These are phyloP conservation scores for Leccinum pallidistipes DNA, from an alignment of 1,284 basidiomycete genomes.

Conservation along the genomic window DNA sequence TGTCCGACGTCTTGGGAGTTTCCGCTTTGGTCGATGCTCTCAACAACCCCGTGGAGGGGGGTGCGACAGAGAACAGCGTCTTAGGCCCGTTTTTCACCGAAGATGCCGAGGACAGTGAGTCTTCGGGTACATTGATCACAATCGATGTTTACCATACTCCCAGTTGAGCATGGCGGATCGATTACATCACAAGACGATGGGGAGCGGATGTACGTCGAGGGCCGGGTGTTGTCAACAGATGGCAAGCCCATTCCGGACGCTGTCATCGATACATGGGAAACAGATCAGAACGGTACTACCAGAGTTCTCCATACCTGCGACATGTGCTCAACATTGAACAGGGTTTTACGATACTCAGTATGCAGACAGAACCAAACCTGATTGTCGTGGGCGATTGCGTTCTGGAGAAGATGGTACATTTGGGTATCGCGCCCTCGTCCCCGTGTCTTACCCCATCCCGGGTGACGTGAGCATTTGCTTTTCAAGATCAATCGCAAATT, in stretches of 20 bases:
- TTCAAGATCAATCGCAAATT: neutral
- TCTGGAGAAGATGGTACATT: slow-evolving; percentile 67
- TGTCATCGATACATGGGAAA: slow-evolving; percentile 84
- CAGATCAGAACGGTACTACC: slow-evolving; percentile 53
- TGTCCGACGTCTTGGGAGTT: slow-evolving; percentile 78
- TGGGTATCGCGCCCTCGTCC: slow-evolving; percentile 76
- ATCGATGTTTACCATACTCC: neutral
- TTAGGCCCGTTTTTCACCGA: slow-evolving; percentile 86
- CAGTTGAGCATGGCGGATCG: slow-evolving; percentile 58
- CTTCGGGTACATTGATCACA: neutral
- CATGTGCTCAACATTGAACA: slow-evolving; percentile 15
- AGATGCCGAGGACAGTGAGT: slow-evolving; percentile 71
- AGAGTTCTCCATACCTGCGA: neutral
- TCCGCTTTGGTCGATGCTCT: slow-evolving; percentile 77
- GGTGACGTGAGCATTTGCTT: slow-evolving; percentile 52
- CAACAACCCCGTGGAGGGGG: slow-evolving; percentile 69
- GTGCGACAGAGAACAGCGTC: slow-evolving; percentile 74
- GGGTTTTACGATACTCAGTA: slow-evolving; percentile 70
- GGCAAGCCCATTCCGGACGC: slow-evolving; percentile 71
- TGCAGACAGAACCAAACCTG: slow-evolving; percentile 55
- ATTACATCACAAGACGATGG: slow-evolving; percentile 84
- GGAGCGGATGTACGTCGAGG: slow-evolving; percentile 79
- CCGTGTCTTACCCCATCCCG: slow-evolving; percentile 79
- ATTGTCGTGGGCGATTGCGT: slow-evolving; percentile 74
- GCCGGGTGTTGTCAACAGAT: slow-evolving; percentile 60